These are phyloP conservation scores for Citrullus mucosospermus DNA, from an alignment of 306 rosid species.

Conservation along the genomic window DNA sequence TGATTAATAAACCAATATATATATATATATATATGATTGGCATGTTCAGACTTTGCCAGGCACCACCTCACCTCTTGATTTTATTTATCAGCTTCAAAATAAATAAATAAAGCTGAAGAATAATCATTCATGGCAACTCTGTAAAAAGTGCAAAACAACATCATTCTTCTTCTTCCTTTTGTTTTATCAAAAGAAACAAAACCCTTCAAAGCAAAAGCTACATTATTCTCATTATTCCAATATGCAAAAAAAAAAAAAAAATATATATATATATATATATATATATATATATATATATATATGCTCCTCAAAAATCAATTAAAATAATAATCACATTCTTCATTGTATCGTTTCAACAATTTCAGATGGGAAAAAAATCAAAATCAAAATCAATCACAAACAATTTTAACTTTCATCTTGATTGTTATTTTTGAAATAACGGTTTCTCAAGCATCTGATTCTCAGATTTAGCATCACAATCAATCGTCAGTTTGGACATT, in stretches of 20 bases:
- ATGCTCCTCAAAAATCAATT: not conserved
- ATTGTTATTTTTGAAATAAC: conserved; percentile 12
- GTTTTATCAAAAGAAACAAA: not conserved
- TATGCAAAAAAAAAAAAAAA: not conserved
- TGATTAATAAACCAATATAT: no score
- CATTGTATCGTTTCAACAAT: not conserved
- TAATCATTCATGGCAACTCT: not conserved
- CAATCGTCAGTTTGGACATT: conserved; percentile 32
- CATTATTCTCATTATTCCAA: not conserved
- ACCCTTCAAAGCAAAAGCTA: not conserved
- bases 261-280: no score
- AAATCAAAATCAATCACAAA: not conserved
- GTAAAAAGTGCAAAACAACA: conserved; percentile 1
- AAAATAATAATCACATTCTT: not conserved
- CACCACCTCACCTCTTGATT: not conserved
- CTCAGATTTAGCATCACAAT: conserved; percentile 22
- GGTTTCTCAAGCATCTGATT: conserved; percentile 33
- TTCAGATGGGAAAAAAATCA: not conserved
- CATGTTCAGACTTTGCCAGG: no score
- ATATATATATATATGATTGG: no score
- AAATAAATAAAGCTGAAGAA: not conserved
- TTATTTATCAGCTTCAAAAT: not conserved
- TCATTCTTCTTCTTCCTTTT: not conserved
- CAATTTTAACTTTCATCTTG: not conserved
- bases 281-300: no score